phyloP scores from a whole-genome alignment of 805 yeast species.

The Ascoidea rubescens region DNA sequence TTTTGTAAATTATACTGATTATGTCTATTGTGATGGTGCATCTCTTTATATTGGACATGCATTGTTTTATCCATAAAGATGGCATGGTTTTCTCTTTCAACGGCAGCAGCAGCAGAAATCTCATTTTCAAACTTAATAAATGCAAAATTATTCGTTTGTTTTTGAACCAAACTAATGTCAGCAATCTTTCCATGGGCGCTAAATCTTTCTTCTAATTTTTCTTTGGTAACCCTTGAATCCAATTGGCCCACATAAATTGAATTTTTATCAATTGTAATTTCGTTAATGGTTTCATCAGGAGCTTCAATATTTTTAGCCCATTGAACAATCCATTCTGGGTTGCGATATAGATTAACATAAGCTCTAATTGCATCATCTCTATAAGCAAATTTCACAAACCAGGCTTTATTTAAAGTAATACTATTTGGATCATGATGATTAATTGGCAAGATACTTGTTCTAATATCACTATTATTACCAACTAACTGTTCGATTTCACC shows the following conservation, averaged over 20 bases:
- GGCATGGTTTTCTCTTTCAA: slow-evolving; percentile 75
- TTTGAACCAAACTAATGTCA: slow-evolving; percentile 39
- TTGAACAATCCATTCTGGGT: slow-evolving; percentile 44
- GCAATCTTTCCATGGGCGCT: slow-evolving; percentile 50
- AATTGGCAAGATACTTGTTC: slow-evolving; percentile 5
- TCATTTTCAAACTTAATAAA: slow-evolving; percentile 54
- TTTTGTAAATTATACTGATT: slow-evolving; percentile 15
- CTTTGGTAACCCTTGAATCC: slow-evolving; percentile 36
- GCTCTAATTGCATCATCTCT: slow-evolving; percentile 85
- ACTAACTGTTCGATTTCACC: slow-evolving; percentile 70
- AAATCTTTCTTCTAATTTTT: slow-evolving; percentile 44
- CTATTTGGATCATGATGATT: slow-evolving; percentile 14
- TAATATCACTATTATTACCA: slow-evolving; percentile 20
- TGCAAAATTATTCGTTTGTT: slow-evolving; percentile 47
- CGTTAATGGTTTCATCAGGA: slow-evolving; percentile 19
- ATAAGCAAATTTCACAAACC: slow-evolving; percentile 70
- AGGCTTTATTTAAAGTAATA: slow-evolving; percentile 24
- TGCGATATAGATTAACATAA: slow-evolving; percentile 50
- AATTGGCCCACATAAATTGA: slow-evolving; percentile 77
- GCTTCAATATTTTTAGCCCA: slow-evolving; percentile 81
- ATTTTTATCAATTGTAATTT: slow-evolving; percentile 44
- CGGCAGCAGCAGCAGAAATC: slow-evolving; percentile 73
- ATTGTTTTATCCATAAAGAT: slow-evolving; percentile 59
- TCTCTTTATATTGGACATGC: slow-evolving; percentile 74
- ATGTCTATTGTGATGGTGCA: slow-evolving; percentile 24